phyloP scores from a whole-genome alignment of 192 early-diverging fungal species.

The Linnemannia exigua region DNA sequence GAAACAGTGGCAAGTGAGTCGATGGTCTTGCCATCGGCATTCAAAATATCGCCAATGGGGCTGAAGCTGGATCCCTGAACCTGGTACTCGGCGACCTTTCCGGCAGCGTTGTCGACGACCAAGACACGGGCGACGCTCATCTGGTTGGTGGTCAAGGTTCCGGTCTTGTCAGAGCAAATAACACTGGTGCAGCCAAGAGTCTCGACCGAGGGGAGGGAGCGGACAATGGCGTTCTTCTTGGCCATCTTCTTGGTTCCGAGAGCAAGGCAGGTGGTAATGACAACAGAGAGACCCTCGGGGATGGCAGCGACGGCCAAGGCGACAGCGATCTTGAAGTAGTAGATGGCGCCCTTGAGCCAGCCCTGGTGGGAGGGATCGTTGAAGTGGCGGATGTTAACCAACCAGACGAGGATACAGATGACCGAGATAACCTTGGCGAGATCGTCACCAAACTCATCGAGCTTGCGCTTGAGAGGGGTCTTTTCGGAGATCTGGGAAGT shows the following conservation, averaged over 20 bases:
- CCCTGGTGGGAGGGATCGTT: slow-evolving; percentile 88
- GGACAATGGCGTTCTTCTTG: slow-evolving; percentile 94
- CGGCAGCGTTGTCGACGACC: slow-evolving; percentile 66
- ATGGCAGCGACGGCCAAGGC: slow-evolving; percentile 99
- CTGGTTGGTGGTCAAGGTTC: slow-evolving; percentile 98
- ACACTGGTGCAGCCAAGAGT: slow-evolving; percentile 97
- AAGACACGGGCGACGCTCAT: slow-evolving; percentile 88
- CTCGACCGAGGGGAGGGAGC: slow-evolving; percentile 93
- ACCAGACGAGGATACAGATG: slow-evolving; percentile 96
- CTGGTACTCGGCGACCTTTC: slow-evolving; percentile 73
- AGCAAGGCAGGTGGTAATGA: slow-evolving; percentile 98
- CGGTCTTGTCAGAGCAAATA: slow-evolving; percentile 99
- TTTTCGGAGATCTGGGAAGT: slow-evolving; percentile 88
- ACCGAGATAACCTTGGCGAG: slow-evolving; percentile 89
- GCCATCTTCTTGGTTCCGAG: slow-evolving; percentile 99
- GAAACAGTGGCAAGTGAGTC: slow-evolving; percentile 67
- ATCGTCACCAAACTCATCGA: slow-evolving; percentile 96
- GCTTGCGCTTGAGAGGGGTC: slow-evolving; percentile 94
- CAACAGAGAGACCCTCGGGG: slow-evolving; percentile 98
- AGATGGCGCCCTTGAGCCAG: slow-evolving; percentile 96
- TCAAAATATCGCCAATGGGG: slow-evolving; percentile 77
- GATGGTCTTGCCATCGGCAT: slow-evolving; percentile 62
- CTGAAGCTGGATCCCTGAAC: slow-evolving; percentile 91
- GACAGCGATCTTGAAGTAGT: slow-evolving; percentile 99
- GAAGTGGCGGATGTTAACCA: slow-evolving; percentile 99